Evolutionary conservation across 345 rosid species (phyloP).

Genomic region (Clausena lansium): DNA sequence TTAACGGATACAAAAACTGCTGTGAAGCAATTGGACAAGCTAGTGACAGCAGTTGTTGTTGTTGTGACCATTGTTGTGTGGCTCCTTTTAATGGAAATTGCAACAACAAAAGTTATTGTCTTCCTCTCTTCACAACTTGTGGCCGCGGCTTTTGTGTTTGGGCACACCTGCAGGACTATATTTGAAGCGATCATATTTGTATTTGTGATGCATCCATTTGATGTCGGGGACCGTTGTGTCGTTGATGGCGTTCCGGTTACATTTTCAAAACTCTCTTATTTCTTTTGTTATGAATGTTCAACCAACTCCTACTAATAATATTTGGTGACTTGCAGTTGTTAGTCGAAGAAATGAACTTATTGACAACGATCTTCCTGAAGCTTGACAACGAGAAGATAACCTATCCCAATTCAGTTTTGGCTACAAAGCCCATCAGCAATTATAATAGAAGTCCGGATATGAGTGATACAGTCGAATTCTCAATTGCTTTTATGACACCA

Average conservation of each 20-base stretch:
- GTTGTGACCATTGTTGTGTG: slow-evolving; percentile 47
- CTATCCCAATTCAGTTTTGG: slow-evolving; percentile 75
- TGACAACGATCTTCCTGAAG: slow-evolving; percentile 79
- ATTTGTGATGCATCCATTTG: slow-evolving; percentile 93
- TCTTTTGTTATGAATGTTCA: not conserved
- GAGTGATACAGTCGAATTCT: slow-evolving; percentile 72
- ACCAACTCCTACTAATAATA: not conserved
- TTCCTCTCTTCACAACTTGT: slow-evolving; percentile 65
- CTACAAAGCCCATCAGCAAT: slow-evolving; percentile 78
- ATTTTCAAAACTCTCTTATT: not conserved
- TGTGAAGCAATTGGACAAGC: slow-evolving; percentile 67
- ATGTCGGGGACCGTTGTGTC: slow-evolving; percentile 90
- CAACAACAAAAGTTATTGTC: slow-evolving; percentile 67
- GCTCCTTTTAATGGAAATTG: slow-evolving; percentile 70
- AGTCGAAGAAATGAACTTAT: slow-evolving; percentile 91
- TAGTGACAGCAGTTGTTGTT: slow-evolving; percentile 52
- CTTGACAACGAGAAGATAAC: slow-evolving; percentile 69
- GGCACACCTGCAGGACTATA: slow-evolving; percentile 77
- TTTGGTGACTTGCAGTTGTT: slow-evolving; percentile 46
- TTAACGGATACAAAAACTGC: slow-evolving; percentile 88
- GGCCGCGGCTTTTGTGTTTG: slow-evolving; percentile 69
- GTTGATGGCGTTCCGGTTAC: slow-evolving; percentile 71
- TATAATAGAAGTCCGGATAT: slow-evolving; percentile 82
- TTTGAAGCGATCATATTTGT: slow-evolving; percentile 85
- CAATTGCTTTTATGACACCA: slow-evolving; percentile 73